These are phyloP conservation scores for Fusarium decemcellulare DNA, from an alignment of 2,329 filamentous ascomycete genomes.

Conservation along the genomic window DNA sequence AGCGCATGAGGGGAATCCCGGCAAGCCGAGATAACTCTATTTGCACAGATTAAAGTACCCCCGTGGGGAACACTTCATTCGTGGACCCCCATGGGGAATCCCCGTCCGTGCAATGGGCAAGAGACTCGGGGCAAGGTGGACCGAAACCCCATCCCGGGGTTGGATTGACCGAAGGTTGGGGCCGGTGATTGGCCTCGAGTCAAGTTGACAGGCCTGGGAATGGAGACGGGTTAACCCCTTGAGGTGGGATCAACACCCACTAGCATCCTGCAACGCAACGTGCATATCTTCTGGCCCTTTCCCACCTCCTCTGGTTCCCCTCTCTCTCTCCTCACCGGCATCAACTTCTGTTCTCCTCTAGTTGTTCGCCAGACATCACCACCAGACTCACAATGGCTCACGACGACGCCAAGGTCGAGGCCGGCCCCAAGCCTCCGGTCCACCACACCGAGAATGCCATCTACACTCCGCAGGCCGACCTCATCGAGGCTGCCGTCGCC, in stretches of 20 bases:
- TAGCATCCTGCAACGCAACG: constrained; percentile 28
- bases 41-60: not conserved
- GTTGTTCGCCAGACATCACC: not conserved
- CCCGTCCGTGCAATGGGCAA: not conserved
- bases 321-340: not conserved
- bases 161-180: not conserved
- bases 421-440: constrained; percentile 26
- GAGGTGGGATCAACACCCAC: not conserved
- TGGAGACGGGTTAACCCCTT: not conserved
- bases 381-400: constrained; percentile 23
- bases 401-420: constrained; percentile 30
- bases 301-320: not conserved
- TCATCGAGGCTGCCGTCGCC: constrained; percentile 52
- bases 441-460: constrained; percentile 44
- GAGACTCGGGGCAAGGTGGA: not conserved
- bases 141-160: no score
- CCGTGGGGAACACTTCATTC: constrained; percentile 15
- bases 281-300: constrained; percentile 21
- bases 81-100: not conserved
- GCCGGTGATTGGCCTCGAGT: no score
- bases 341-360: no score
- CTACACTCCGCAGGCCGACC: constrained; percentile 45
- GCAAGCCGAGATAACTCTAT: not conserved
- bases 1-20: not conserved
- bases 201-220: not conserved